Percentiles rank a stretch among this genome's conserved stretches.
Evolutionary conservation across 805 yeast genomes (phyloP).

Genomic region (Yamadazyma phyllophila): DNA sequence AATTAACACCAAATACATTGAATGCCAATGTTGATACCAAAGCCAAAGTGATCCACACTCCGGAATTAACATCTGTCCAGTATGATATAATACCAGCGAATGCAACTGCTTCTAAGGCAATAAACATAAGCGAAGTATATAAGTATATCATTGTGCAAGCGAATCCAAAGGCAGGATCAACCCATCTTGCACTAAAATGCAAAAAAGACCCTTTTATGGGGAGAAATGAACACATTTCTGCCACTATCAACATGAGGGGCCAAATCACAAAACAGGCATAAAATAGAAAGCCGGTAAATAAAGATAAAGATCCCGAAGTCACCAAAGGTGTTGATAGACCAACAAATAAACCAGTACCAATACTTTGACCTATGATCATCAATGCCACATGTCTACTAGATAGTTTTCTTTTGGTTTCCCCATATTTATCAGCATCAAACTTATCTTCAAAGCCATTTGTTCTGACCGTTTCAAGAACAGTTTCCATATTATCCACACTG

Average conservation of each 20-base stretch:
- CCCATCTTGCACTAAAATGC: constrained; percentile 34
- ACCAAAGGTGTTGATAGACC: constrained; percentile 31
- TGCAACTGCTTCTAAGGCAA: constrained; percentile 33
- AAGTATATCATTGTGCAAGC: constrained; percentile 32
- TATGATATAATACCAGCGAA: constrained; percentile 27
- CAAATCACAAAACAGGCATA: constrained; percentile 31
- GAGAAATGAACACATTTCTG: constrained; percentile 36
- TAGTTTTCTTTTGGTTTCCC: constrained; percentile 28
- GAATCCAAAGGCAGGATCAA: constrained; percentile 37
- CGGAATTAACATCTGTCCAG: constrained; percentile 34
- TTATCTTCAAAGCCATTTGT: constrained; percentile 23
- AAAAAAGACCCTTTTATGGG: constrained; percentile 37
- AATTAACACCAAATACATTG: constrained; percentile 30
- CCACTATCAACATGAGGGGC: constrained; percentile 37
- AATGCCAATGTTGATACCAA: constrained; percentile 27
- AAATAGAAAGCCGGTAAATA: constrained; percentile 29
- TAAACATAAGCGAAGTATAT: constrained; percentile 32
- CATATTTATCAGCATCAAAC: constrained; percentile 27
- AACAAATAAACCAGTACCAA: constrained; percentile 37
- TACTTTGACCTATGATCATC: constrained; percentile 34
- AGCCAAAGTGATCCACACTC: constrained; percentile 29
- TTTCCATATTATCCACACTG: not conserved
- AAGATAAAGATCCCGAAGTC: constrained; percentile 33
- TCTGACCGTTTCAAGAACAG: constrained; percentile 5
- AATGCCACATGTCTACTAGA: constrained; percentile 32